A percentile compares a stretch with the other conserved stretches of the same genome.
Evolutionary conservation across 495 filamentous ascomycete species (phyloP).

Genomic region (Aspergillus saccharolyticus): DNA sequence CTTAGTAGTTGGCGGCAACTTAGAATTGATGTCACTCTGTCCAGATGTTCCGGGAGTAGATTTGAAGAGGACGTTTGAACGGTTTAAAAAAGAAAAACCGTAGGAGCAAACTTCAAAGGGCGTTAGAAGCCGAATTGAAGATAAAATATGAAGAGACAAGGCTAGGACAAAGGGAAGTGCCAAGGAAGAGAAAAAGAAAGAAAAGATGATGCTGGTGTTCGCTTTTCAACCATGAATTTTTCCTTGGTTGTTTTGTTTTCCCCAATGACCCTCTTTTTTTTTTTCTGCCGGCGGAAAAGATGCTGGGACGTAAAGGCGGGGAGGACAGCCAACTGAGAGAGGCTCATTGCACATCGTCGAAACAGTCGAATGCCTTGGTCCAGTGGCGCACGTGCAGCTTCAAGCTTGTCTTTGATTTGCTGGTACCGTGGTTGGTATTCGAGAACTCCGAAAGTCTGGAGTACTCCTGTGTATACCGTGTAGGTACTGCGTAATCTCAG

Average conservation of each 20-base stretch:
- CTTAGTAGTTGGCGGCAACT: conserved; percentile 4
- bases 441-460: no score
- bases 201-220: background rate
- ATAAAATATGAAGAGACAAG: background rate
- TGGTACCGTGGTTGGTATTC: background rate
- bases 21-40: background rate
- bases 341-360: conserved; percentile 1
- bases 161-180: background rate
- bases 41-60: background rate
- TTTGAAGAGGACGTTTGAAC: background rate
- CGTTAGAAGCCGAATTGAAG: background rate
- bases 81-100: background rate
- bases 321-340: background rate
- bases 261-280: conserved; percentile 10
- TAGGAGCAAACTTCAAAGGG: background rate
- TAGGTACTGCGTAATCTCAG: no score
- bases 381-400: conserved; percentile 6
- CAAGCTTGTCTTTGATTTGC: conserved; percentile 6
- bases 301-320: conserved; percentile 11
- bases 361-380: background rate
- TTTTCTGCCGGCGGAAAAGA: conserved; percentile 25
- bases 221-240: background rate
- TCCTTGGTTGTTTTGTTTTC: conserved; percentile 21
- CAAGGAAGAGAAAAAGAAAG: background rate
- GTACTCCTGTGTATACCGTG: no score